A percentile compares a stretch with the other conserved stretches of the same genome.
Evolutionary conservation across 192 early-diverging fungal species (phyloP).

Genomic region (Coemansia sp.): DNA sequence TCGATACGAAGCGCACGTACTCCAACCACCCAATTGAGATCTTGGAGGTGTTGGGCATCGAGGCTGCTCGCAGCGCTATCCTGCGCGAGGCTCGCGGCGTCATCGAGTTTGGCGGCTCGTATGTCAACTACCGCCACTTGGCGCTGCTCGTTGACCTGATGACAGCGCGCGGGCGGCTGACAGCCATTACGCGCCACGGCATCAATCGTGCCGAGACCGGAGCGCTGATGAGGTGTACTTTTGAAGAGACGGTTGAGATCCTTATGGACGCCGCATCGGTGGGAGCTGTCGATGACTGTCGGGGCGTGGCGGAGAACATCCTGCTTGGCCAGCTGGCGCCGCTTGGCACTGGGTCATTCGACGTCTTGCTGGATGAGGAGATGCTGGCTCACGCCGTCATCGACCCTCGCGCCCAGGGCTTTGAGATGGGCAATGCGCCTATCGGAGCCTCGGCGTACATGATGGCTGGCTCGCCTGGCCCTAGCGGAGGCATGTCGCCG

Average conservation of each 20-base stretch:
- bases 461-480: slow-evolving; percentile 56
- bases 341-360: slow-evolving; percentile 91
- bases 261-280: slow-evolving; percentile 91
- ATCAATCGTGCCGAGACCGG: slow-evolving; percentile 96
- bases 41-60: slow-evolving; percentile 89
- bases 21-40: slow-evolving; percentile 95
- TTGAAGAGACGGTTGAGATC: slow-evolving; percentile 99
- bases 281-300: slow-evolving; percentile 91
- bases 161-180: slow-evolving; percentile 88
- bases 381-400: slow-evolving; percentile 73
- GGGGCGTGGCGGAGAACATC: slow-evolving; percentile 96
- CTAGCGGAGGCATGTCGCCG: slow-evolving; percentile 64
- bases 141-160: slow-evolving; percentile 94
- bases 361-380: slow-evolving; percentile 90
- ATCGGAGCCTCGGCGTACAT: slow-evolving; percentile 54
- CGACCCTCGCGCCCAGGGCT: slow-evolving; percentile 56
- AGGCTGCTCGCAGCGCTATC: slow-evolving; percentile 89
- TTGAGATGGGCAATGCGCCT: slow-evolving; percentile 55
- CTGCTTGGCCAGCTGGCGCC: slow-evolving; percentile 97
- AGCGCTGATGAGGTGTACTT: slow-evolving; percentile 91
- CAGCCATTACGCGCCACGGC: slow-evolving; percentile 97
- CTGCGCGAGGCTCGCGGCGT: slow-evolving; percentile 88
- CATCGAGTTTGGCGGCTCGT: slow-evolving; percentile 93
- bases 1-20: slow-evolving; percentile 76
- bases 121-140: slow-evolving; percentile 98